Evolutionary conservation across 345 rosid species (phyloP).

Genomic region (Gynandropsis gynandra): DNA sequence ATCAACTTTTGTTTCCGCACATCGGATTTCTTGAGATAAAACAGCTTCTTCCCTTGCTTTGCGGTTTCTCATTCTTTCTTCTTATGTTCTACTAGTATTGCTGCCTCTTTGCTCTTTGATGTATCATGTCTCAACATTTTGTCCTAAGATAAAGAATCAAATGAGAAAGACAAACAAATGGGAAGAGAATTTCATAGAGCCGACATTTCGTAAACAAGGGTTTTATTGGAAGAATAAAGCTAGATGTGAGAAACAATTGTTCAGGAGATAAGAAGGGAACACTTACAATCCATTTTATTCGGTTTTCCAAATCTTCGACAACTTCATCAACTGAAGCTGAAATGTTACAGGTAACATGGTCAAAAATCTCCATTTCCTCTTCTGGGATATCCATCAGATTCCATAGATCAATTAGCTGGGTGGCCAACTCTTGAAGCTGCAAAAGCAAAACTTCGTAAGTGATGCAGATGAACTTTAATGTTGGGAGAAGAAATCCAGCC

Average conservation of each 20-base stretch:
- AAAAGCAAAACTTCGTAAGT: not conserved
- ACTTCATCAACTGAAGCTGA: too few species aligned
- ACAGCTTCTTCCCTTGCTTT: constrained; percentile 75
- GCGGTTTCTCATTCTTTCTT: constrained; percentile 84
- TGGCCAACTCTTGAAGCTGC: constrained; percentile 94
- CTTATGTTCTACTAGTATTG: constrained; percentile 65
- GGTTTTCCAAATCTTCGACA: too few species aligned
- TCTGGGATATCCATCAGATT: too few species aligned
- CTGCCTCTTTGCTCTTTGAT: constrained; percentile 42
- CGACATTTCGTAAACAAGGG: too few species aligned
- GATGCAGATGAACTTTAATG: not conserved
- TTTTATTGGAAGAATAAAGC: too few species aligned
- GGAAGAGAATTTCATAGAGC: constrained; percentile 5
- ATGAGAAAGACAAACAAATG: constrained; percentile 11
- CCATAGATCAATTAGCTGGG: too few species aligned
- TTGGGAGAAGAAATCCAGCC: too few species aligned
- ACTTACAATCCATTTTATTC: too few species aligned
- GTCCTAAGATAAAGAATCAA: constrained; percentile 35
- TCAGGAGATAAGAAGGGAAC: too few species aligned
- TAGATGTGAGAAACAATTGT: too few species aligned
- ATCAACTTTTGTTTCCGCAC: constrained; percentile 60
- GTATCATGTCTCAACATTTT: constrained; percentile 64
- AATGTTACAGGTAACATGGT: too few species aligned
- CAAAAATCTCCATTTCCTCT: too few species aligned
- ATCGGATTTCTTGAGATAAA: constrained; percentile 83